phyloP scores from a whole-genome alignment of 495 filamentous ascomycete genomes.

The Chaetomium tenue region DNA sequence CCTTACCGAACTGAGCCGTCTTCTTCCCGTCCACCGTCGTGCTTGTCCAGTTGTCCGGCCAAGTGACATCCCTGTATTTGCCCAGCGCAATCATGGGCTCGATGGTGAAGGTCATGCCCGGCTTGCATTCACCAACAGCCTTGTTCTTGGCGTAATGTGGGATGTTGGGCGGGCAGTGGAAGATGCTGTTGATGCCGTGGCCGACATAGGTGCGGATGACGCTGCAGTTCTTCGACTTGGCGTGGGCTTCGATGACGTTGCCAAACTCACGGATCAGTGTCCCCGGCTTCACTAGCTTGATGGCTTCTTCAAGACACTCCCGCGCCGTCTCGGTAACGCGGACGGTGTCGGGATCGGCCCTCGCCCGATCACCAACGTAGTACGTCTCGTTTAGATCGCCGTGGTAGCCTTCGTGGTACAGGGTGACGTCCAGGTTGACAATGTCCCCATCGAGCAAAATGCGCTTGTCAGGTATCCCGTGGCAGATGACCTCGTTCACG shows the following conservation, averaged over 20 bases:
- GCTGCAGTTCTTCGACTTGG: constrained; percentile 72
- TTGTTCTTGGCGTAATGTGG: constrained; percentile 92
- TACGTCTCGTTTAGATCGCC: constrained; percentile 92
- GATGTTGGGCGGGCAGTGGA: constrained; percentile 81
- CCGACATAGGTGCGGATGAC: constrained; percentile 89
- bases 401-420: constrained; percentile 86
- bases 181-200: constrained; percentile 81
- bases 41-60: constrained; percentile 91
- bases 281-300: constrained; percentile 81
- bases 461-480: constrained; percentile 83
- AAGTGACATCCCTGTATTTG: constrained; percentile 75
- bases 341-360: constrained; percentile 71
- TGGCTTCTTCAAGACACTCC: constrained; percentile 78
- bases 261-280: constrained; percentile 82
- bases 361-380: constrained; percentile 77
- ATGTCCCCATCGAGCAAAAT: constrained; percentile 81
- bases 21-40: constrained; percentile 75
- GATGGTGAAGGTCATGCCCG: constrained; percentile 91
- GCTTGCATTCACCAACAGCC: constrained; percentile 80
- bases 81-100: constrained; percentile 89
- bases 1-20: constrained; percentile 76
- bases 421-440: constrained; percentile 81
- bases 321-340: constrained; percentile 81
- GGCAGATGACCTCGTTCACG: constrained; percentile 93
- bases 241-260: constrained; percentile 80